Percentiles rank a stretch among this genome's conserved stretches.
These are phyloP conservation scores for Fusarium sp. DNA, from an alignment of 2,329 filamentous ascomycete species.

Conservation along the genomic window DNA sequence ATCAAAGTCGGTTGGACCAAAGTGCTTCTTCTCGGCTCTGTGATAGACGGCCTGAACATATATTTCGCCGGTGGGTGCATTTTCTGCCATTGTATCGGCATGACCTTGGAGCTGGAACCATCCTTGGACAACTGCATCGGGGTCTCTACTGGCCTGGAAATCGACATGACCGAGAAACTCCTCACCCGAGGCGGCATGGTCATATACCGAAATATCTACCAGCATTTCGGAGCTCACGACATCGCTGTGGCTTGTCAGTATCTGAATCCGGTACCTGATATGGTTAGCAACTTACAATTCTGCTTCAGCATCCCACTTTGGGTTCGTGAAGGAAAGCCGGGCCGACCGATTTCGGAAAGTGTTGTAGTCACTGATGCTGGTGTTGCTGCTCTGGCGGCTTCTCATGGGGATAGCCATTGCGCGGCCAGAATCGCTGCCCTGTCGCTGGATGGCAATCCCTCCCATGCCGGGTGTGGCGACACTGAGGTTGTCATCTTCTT, in stretches of 20 bases:
- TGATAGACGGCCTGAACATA: slow-evolving; percentile 89
- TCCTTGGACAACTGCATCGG: slow-evolving; percentile 78
- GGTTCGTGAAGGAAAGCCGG: slow-evolving; percentile 76
- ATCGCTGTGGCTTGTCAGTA: slow-evolving; percentile 71
- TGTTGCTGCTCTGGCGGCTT: slow-evolving; percentile 96
- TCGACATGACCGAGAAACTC: slow-evolving; percentile 93
- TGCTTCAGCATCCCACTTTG: slow-evolving; percentile 95
- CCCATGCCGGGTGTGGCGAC: slow-evolving; percentile 62
- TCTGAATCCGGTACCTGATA: not conserved
- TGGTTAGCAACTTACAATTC: slow-evolving; percentile 78
- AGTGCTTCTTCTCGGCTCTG: slow-evolving; percentile 87
- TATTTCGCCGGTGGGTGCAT: slow-evolving; percentile 86
- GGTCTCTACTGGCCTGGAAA: slow-evolving; percentile 76
- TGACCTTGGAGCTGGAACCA: slow-evolving; percentile 89
- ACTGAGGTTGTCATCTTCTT: slow-evolving; percentile 67
- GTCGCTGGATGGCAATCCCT: slow-evolving; percentile 73
- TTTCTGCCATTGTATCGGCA: slow-evolving; percentile 76
- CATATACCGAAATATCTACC: slow-evolving; percentile 94
- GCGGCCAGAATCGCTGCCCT: slow-evolving; percentile 84
- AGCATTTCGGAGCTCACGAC: slow-evolving; percentile 92
- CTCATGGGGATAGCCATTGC: slow-evolving; percentile 96
- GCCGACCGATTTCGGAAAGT: slow-evolving; percentile 70
- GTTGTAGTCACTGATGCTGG: slow-evolving; percentile 78
- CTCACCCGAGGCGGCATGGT: slow-evolving; percentile 82
- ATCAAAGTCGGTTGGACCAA: slow-evolving; percentile 94